These are phyloP conservation scores for Mycena amicta DNA, from an alignment of 768 basidiomycete species.

Conservation along the genomic window DNA sequence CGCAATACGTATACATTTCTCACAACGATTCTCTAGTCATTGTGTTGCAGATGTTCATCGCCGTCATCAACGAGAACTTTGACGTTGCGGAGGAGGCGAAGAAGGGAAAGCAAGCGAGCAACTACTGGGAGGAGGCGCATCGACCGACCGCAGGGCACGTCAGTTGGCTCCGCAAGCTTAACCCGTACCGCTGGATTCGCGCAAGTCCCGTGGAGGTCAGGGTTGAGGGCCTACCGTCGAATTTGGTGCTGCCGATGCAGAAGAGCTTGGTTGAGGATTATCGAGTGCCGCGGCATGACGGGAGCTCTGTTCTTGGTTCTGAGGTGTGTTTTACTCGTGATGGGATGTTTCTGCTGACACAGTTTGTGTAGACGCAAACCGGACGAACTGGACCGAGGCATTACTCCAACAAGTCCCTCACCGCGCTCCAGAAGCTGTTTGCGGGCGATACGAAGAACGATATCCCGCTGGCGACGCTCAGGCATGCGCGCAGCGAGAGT, in stretches of 20 bases:
- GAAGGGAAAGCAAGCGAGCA: conserved; percentile 74
- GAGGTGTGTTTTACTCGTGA: conserved; percentile 10
- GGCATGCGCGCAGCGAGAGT: conserved; percentile 39
- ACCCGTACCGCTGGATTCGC: conserved; percentile 86
- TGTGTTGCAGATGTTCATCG: conserved; percentile 93
- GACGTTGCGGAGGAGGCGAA: conserved; percentile 90
- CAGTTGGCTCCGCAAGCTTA: conserved; percentile 74
- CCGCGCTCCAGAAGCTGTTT: conserved; percentile 66
- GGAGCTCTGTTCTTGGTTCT: not conserved
- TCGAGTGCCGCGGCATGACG: conserved; percentile 39
- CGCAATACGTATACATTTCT: conserved; percentile 1
- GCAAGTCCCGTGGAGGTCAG: conserved; percentile 73
- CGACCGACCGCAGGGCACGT: conserved; percentile 52
- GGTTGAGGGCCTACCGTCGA: conserved; percentile 71
- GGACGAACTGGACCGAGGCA: conserved; percentile 41
- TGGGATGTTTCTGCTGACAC: not conserved
- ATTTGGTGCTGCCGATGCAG: conserved; percentile 78
- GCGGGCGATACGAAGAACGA: conserved; percentile 57
- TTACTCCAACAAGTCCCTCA: conserved; percentile 59
- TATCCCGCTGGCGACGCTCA: conserved; percentile 61
- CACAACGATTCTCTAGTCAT: conserved; percentile 63
- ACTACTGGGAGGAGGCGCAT: conserved; percentile 59
- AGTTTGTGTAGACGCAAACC: conserved; percentile 26
- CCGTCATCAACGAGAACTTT: conserved; percentile 96
- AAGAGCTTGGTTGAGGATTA: conserved; percentile 71